Evolutionary conservation across 306 rosid genomes (phyloP).

Genomic region (Cucumis cinereus): DNA sequence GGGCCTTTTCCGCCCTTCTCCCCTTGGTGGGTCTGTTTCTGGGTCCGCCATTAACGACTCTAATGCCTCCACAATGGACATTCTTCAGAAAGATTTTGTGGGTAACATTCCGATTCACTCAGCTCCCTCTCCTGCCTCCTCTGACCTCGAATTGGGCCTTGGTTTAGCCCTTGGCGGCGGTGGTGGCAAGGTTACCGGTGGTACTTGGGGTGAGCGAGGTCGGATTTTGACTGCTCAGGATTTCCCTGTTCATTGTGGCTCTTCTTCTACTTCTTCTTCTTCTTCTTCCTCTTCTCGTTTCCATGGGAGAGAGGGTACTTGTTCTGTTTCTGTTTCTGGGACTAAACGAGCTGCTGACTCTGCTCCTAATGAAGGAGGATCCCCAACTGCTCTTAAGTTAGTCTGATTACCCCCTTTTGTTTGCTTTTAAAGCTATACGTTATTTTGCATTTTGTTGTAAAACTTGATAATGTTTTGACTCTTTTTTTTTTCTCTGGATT

Average conservation of each 20-base stretch:
- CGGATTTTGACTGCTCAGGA: conserved; percentile 59
- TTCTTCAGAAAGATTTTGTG: conserved; percentile 20
- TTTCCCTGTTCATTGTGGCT: conserved; percentile 32
- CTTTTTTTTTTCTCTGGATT: neutral
- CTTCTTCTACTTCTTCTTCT: conserved; percentile 2
- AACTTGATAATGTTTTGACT: neutral
- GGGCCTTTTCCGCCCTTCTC: conserved; percentile 20
- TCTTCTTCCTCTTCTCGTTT: conserved; percentile 20
- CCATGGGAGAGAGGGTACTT: conserved; percentile 18
- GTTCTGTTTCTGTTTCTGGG: conserved; percentile 33
- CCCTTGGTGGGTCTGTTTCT: conserved; percentile 18
- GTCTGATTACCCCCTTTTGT: neutral
- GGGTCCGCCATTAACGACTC: conserved; percentile 30
- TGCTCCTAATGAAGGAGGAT: conserved; percentile 40
- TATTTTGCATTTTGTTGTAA: no score
- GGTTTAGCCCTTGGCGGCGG: conserved; percentile 25
- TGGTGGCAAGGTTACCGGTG: conserved; percentile 18
- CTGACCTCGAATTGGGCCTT: conserved; percentile 51
- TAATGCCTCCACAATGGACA: conserved; percentile 20
- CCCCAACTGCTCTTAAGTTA: conserved; percentile 43
- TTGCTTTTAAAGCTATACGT: neutral
- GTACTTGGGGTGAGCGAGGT: conserved; percentile 37
- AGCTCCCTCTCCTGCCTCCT: conserved; percentile 20
- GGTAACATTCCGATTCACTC: conserved; percentile 17
- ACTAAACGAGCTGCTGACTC: conserved; percentile 57